A percentile compares a stretch with the other conserved stretches of the same genome.
These are phyloP conservation scores for Tolypocladium album DNA, from an alignment of 2,329 filamentous ascomycete species.

Conservation along the genomic window DNA sequence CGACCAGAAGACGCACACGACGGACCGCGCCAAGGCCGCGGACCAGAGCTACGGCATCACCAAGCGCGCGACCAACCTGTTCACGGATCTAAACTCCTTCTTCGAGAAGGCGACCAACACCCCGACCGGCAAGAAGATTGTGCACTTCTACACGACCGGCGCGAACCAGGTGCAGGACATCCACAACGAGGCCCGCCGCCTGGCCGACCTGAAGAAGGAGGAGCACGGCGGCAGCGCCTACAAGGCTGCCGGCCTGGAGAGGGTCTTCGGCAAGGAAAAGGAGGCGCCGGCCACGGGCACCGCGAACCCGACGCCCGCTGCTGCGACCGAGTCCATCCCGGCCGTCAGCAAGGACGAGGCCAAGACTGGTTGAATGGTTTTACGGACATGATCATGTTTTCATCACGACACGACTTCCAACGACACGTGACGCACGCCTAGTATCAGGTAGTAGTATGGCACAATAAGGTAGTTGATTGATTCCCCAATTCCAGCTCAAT, in stretches of 20 bases:
- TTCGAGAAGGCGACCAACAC: slow-evolving; percentile 88
- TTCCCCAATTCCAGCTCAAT: background rate
- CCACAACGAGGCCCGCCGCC: slow-evolving; percentile 76
- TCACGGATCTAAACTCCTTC: slow-evolving; percentile 67
- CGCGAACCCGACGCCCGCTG: slow-evolving; percentile 1
- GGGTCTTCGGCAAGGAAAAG: slow-evolving; percentile 45
- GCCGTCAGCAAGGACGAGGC: slow-evolving; percentile 12
- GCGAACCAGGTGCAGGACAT: slow-evolving; percentile 90
- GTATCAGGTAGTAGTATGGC: background rate
- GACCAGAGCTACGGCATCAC: slow-evolving; percentile 79
- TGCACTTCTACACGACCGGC: slow-evolving; percentile 75
- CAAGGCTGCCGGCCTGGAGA: slow-evolving; percentile 47
- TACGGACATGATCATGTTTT: background rate
- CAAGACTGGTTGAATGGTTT: slow-evolving; percentile 8
- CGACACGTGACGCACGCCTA: background rate
- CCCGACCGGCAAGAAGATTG: slow-evolving; percentile 78
- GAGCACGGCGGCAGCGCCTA: slow-evolving; percentile 48
- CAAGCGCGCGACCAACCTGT: slow-evolving; percentile 54
- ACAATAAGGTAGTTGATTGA: background rate
- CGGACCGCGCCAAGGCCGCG: slow-evolving; percentile 72
- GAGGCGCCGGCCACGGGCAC: slow-evolving; percentile 10
- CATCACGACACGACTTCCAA: background rate
- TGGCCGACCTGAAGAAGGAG: slow-evolving; percentile 78
- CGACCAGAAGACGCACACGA: slow-evolving; percentile 78
- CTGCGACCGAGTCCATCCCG: slow-evolving; percentile 6